Evolutionary conservation across 2,329 filamentous ascomycete genomes (phyloP).

Genomic region (Pseudocercospora fuligena): DNA sequence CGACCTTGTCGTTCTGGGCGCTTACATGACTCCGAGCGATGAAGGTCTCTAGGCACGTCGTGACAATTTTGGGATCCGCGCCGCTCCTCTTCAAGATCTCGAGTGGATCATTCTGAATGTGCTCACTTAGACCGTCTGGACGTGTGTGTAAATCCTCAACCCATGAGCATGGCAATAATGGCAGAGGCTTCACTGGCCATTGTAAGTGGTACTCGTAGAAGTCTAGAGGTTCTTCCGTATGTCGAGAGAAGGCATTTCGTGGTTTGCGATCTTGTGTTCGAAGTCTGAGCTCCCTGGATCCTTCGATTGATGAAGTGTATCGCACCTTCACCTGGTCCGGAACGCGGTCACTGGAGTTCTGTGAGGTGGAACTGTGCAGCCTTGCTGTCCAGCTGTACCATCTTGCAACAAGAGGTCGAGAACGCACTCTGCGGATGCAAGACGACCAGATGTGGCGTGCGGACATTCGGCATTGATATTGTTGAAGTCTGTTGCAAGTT

Average conservation of each 20-base stretch:
- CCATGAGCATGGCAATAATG: neutral
- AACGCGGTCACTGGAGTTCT: neutral
- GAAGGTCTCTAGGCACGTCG: no score
- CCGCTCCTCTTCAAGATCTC: no score
- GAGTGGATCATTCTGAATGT: no score
- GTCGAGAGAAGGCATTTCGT: neutral
- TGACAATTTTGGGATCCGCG: no score
- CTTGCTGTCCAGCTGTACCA: neutral
- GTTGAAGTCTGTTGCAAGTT: neutral
- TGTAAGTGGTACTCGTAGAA: neutral
- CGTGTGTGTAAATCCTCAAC: no score
- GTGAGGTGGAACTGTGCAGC: neutral
- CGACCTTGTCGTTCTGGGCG: no score
- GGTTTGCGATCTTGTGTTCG: neutral
- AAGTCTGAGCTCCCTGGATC: neutral
- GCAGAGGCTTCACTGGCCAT: neutral
- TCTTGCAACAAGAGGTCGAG: neutral
- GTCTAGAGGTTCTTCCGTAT: neutral
- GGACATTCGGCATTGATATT: neutral
- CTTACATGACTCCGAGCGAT: no score
- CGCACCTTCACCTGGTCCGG: no score
- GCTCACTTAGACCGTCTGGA: no score
- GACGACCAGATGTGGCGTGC: neutral
- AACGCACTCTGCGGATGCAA: neutral
- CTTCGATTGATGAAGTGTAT: no score